Conservation (phyloP, 768 basidiomycete genomes). For the Suillus variegatus region DNA sequence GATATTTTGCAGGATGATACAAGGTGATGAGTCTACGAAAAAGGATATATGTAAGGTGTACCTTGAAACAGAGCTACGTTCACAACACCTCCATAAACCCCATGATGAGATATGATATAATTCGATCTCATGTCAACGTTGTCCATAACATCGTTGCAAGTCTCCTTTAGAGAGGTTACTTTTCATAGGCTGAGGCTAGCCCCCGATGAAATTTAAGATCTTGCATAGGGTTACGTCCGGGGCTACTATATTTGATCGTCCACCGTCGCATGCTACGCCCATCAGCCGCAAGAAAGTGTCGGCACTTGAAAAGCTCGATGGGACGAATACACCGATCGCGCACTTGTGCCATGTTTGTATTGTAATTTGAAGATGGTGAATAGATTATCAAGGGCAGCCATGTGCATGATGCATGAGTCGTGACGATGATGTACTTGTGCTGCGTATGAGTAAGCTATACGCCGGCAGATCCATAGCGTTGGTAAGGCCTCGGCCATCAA, state of each 20-base stretch:
- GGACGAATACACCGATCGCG: not conserved
- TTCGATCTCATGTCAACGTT: not conserved
- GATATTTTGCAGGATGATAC: not conserved
- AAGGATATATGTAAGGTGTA: not conserved
- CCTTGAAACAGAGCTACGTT: not conserved
- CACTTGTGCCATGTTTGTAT: not conserved
- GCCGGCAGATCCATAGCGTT: not conserved
- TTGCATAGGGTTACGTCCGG: not conserved
- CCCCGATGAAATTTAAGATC: not conserved
- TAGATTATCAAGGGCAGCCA: not conserved
- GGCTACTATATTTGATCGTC: not conserved
- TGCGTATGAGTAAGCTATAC: not conserved
- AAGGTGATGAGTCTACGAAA: not conserved
- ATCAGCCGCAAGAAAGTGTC: not conserved
- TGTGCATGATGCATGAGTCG: not conserved
- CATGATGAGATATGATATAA: not conserved
- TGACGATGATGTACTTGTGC: not conserved
- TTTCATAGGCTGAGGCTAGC: not conserved
- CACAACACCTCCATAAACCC: not conserved
- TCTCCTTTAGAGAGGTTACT: not conserved
- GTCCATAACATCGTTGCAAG: not conserved
- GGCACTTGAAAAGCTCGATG: not conserved
- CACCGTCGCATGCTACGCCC: not conserved
- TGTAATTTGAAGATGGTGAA: not conserved
- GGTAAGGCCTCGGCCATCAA: not conserved